Evolutionary conservation across 768 basidiomycete species (phyloP), one percentile per base, ranked within the genome.

Genomic region (Mrakia frigida): DNA sequence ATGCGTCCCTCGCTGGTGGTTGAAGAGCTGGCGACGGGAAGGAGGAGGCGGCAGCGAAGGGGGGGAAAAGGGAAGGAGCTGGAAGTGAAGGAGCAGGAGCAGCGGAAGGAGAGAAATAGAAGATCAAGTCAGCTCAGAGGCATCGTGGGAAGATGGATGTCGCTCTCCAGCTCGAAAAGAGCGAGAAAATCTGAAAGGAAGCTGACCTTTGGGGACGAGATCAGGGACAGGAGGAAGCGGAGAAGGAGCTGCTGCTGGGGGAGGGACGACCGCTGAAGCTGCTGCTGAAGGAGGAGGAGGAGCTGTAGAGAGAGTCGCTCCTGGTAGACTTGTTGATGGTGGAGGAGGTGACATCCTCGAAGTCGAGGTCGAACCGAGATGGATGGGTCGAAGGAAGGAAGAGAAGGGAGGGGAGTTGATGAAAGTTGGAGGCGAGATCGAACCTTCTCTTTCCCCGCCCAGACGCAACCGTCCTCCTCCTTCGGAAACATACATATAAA

Each of bases 61-160:
- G 37, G n/a, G 70, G 53, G 37, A 72, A 72, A 21, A 72, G 70
- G 18, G 70, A 28, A 35, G 70, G 70, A 56, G 70, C 70, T 33
- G 70, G 52, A 31, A 52, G 43, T 7, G 70, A 23, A 21, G 52
- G 21, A 43, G 65, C 6, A 39, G 35, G 18, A 13, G 39, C 25
- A 25, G 65, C 65, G 43, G 13, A 3, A 68, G 10, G 6, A 21
- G 14, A 21, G 13, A 18, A 13, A 21, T 7, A 25, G 18, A 68
- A 21, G 11, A 68, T 0, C 6, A 13, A 37, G 39, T 39, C 23
- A 39, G 25, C 39, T n/a, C 21, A 7, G 2, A 10, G 43, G 37
- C 13, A 9, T 18, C 39, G 35, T 0, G 35, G 6, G 9, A n/a
- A 14, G 25, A 39, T 11, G 23, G 63, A 25, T 39, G 28, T 65